Conservation (phyloP, 2,329 filamentous ascomycete species). For the Pestalotiopsis sp. region DNA sequence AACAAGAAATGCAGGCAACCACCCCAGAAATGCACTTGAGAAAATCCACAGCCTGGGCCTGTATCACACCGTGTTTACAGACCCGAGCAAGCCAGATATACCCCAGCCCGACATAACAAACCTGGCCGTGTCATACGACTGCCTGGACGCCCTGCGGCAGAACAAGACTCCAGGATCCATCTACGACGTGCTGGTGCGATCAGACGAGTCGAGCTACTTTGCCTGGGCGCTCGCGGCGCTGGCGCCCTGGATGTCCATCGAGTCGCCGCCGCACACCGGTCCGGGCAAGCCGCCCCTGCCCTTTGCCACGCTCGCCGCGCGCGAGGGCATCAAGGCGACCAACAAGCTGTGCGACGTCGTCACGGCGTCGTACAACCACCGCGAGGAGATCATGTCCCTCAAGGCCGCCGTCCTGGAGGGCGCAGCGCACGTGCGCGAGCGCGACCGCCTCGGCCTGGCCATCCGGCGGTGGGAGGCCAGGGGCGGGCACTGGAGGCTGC, state of each 20-base stretch:
- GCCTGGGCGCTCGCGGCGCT: slow-evolving; percentile 78
- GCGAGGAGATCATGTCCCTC: slow-evolving; percentile 61
- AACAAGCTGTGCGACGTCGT: slow-evolving; percentile 75
- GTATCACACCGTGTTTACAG: slow-evolving; percentile 74
- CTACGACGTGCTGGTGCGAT: slow-evolving; percentile 58
- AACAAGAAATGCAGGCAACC: slow-evolving; percentile 24
- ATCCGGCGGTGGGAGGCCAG: slow-evolving; percentile 70
- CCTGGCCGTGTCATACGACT: slow-evolving; percentile 67
- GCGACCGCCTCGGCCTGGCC: slow-evolving; percentile 72
- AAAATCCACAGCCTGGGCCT: slow-evolving; percentile 68
- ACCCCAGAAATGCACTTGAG: slow-evolving; percentile 52
- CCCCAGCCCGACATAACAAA: slow-evolving; percentile 57
- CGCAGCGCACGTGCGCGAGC: slow-evolving; percentile 46
- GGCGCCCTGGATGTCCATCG: slow-evolving; percentile 68
- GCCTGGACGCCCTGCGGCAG: slow-evolving; percentile 53
- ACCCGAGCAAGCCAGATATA: slow-evolving; percentile 58
- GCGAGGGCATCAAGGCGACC: slow-evolving; percentile 77
- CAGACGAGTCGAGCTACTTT: slow-evolving; percentile 67
- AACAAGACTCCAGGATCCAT: slow-evolving; percentile 48
- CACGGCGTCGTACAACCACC: slow-evolving; percentile 63
- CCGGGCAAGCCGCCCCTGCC: slow-evolving; percentile 57
- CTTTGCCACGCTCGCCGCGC: slow-evolving; percentile 63
- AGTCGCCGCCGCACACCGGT: slow-evolving; percentile 37
- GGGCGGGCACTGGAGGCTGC: slow-evolving; percentile 67
- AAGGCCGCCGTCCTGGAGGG: slow-evolving; percentile 57